These are phyloP conservation scores for Solanum habrochaites DNA, from an alignment of 257 asterid species.

Conservation along the genomic window DNA sequence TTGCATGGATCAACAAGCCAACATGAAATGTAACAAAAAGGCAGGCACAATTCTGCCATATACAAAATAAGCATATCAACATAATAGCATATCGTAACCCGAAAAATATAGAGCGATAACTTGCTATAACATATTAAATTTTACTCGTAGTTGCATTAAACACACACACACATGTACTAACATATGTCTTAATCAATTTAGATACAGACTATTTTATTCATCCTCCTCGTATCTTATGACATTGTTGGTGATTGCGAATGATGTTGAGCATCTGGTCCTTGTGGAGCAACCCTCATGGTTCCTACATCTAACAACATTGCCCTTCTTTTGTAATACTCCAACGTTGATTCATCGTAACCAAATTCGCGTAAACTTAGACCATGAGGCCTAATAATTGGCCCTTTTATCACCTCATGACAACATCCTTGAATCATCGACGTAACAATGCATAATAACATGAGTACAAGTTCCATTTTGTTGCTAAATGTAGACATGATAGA, in stretches of 20 bases:
- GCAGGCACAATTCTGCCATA: background rate
- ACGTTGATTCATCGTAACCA: slow-evolving; percentile 22
- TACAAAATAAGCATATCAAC: background rate
- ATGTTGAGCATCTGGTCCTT: slow-evolving; percentile 40
- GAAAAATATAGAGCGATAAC: background rate
- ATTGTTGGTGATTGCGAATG: slow-evolving; percentile 2
- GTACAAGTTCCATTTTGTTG: background rate
- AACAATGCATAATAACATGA: background rate
- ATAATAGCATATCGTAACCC: background rate
- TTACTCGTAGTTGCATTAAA: too few relatives aligned
- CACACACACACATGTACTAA: too few relatives aligned
- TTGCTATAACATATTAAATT: background rate
- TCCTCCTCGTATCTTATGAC: background rate
- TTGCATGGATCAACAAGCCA: background rate
- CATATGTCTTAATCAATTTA: background rate
- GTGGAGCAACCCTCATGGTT: slow-evolving; percentile 25
- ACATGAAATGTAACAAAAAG: background rate
- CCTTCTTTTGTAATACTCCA: slow-evolving; percentile 28
- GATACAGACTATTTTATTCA: background rate
- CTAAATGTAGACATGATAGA: background rate
- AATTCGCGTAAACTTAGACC: slow-evolving; percentile 1
- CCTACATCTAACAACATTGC: slow-evolving; percentile 5
- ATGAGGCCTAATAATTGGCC: background rate
- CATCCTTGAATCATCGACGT: background rate
- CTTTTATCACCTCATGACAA: background rate